Percentiles rank a stretch among this genome's conserved stretches.
These are phyloP conservation scores for Babesia bigemina DNA, from an alignment of 169 alveolate genomes.

Conservation along the genomic window DNA sequence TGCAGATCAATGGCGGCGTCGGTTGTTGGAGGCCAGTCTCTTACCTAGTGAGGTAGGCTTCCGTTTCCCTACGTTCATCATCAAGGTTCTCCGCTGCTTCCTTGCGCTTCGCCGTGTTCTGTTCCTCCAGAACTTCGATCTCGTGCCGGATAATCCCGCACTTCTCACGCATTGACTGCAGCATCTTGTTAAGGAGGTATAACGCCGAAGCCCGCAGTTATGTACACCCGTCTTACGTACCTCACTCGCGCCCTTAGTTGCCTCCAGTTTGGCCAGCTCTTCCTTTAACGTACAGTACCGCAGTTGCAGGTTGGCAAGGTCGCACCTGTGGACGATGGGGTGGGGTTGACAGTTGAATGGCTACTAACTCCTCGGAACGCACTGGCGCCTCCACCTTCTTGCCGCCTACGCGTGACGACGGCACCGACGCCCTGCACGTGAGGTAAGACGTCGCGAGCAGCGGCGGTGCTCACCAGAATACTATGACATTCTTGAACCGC, in stretches of 20 bases:
- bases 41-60: conserved; percentile 1
- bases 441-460: no score
- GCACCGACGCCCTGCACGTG: background rate
- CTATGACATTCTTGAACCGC: conserved; percentile 3
- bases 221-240: background rate
- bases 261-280: background rate
- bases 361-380: background rate
- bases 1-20: background rate
- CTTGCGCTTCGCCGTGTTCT: background rate
- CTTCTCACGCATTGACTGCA: conserved; percentile 15
- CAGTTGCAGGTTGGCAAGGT: background rate
- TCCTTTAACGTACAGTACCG: background rate
- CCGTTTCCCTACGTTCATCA: background rate
- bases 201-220: background rate
- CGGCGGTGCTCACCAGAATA: background rate
- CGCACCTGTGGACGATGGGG: background rate
- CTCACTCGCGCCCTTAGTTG: background rate
- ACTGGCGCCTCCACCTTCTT: no score
- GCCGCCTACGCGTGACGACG: no score
- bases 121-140: conserved; percentile 10
- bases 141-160: conserved; percentile 9
- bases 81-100: background rate
- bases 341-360: background rate
- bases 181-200: background rate
- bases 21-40: background rate